These are phyloP conservation scores for Conoideocrella luteorostrata DNA, from an alignment of 2,329 filamentous ascomycete genomes.

Conservation along the genomic window DNA sequence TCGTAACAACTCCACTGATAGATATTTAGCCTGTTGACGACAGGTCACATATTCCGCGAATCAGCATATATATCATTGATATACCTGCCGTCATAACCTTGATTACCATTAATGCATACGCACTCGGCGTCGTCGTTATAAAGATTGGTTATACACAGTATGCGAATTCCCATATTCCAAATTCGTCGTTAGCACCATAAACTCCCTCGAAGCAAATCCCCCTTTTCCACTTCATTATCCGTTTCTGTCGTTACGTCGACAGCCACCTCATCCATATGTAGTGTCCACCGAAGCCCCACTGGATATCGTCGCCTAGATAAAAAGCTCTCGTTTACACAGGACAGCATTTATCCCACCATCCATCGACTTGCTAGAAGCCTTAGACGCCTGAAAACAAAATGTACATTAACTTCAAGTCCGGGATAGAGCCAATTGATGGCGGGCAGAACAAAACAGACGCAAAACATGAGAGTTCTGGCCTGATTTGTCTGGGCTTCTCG, in stretches of 20 bases:
- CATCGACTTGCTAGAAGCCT: background rate
- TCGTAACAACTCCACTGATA: too few relatives aligned
- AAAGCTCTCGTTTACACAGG: too few relatives aligned
- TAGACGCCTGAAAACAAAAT: conserved; percentile 6
- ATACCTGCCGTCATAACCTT: too few relatives aligned
- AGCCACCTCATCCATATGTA: too few relatives aligned
- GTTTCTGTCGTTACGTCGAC: too few relatives aligned
- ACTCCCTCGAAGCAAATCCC: conserved; percentile 5
- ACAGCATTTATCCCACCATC: background rate
- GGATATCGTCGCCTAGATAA: too few relatives aligned
- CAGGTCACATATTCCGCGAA: too few relatives aligned
- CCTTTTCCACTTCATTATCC: background rate
- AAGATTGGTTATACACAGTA: conserved; percentile 15
- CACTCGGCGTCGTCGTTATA: conserved; percentile 1
- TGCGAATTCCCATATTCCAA: conserved; percentile 13
- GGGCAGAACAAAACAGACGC: background rate
- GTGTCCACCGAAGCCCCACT: too few relatives aligned
- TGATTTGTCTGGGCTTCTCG: conserved; percentile 2
- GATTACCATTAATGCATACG: too few relatives aligned
- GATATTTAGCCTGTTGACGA: too few relatives aligned
- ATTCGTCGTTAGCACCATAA: conserved; percentile 8
- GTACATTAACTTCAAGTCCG: conserved; percentile 6
- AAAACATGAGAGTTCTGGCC: background rate
- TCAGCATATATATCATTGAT: too few relatives aligned
- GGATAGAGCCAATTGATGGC: background rate